Evolutionary conservation across 768 basidiomycete species (phyloP).

Genomic region (Termitomyces sp.): DNA sequence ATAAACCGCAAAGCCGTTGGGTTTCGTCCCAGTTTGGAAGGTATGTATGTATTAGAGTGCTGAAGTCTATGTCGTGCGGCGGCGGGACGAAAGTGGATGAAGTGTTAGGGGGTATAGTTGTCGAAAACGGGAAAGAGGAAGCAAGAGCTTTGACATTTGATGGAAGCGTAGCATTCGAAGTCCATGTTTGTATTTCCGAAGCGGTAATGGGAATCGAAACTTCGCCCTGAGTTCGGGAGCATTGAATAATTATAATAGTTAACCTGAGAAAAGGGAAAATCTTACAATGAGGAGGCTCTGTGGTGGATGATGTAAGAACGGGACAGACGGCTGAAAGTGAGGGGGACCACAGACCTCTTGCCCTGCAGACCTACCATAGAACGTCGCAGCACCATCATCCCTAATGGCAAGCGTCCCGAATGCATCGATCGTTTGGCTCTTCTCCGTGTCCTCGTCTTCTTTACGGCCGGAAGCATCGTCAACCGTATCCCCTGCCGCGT

Average conservation of each 20-base stretch:
- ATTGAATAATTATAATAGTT: not conserved
- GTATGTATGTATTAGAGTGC: slow-evolving; percentile 43
- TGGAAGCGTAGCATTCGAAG: slow-evolving; percentile 16
- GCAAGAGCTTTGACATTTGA: slow-evolving; percentile 26
- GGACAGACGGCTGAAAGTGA: not conserved
- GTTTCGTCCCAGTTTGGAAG: slow-evolving; percentile 62
- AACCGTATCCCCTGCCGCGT: slow-evolving; percentile 47
- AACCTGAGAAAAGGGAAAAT: not conserved
- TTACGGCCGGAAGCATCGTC: slow-evolving; percentile 21
- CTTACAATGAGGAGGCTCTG: slow-evolving; percentile 59
- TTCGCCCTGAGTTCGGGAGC: slow-evolving; percentile 29
- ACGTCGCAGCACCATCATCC: slow-evolving; percentile 67
- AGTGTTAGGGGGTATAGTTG: not conserved
- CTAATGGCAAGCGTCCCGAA: slow-evolving; percentile 69
- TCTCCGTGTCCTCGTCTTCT: slow-evolving; percentile 32
- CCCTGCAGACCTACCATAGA: slow-evolving; percentile 71
- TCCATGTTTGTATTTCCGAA: slow-evolving; percentile 1
- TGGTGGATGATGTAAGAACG: not conserved
- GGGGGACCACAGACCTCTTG: slow-evolving; percentile 50
- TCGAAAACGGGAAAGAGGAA: slow-evolving; percentile 43
- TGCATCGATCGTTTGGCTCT: slow-evolving; percentile 57
- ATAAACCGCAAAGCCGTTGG: slow-evolving; percentile 57
- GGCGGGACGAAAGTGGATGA: slow-evolving; percentile 23
- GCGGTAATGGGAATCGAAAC: slow-evolving; percentile 12
- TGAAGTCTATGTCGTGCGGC: slow-evolving; percentile 35